These are phyloP conservation scores for Auricularia auricula-judae DNA, from an alignment of 768 basidiomycete genomes.

Conservation along the genomic window DNA sequence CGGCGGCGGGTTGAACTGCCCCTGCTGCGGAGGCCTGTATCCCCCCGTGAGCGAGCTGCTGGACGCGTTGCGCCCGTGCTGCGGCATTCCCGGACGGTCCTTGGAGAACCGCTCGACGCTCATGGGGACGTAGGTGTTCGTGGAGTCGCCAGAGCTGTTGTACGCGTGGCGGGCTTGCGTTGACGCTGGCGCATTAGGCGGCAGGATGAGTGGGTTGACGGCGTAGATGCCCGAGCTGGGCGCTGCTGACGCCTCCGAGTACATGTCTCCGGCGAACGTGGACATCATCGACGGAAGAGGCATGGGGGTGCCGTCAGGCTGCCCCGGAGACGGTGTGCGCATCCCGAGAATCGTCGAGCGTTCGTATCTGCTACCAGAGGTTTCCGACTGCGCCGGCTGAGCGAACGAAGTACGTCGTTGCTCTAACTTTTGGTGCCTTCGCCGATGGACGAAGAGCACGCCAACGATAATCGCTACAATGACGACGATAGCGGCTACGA, in stretches of 20 bases:
- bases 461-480: constrained; percentile 28
- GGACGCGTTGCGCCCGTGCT: too few species aligned
- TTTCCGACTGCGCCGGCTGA: neutral
- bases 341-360: too few species aligned
- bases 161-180: neutral
- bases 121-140: neutral
- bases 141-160: neutral
- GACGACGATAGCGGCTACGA: constrained; percentile 42
- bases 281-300: too few species aligned
- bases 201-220: neutral
- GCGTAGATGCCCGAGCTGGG: neutral
- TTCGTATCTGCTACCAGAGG: neutral
- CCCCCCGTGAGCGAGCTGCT: too few species aligned
- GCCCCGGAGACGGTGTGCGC: too few species aligned
- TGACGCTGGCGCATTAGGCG: neutral
- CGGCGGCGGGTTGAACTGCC: neutral
- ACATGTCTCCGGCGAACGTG: neutral
- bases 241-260: neutral
- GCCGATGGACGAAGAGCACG: constrained; percentile 27
- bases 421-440: constrained; percentile 8
- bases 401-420: neutral
- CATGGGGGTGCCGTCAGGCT: too few species aligned
- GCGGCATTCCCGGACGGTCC: neutral
- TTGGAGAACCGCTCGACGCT: neutral
- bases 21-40: neutral